Conservation (phyloP, 2,329 filamentous ascomycete genomes). For the Penicillium oxalicum region DNA sequence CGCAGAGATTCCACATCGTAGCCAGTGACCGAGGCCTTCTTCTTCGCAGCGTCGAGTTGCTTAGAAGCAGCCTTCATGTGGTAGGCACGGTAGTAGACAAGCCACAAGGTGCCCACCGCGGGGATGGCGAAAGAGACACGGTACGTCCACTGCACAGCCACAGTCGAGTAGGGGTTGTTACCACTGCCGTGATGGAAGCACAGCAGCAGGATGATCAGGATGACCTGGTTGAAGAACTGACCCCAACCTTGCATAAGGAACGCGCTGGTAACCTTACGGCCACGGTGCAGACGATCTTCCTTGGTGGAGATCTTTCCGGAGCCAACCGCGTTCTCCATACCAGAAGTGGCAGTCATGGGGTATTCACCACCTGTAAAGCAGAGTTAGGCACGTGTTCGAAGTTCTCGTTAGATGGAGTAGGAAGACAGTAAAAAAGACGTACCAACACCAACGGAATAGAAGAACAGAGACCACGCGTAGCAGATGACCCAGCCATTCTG, state of each 20-base stretch:
- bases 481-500: slow-evolving; percentile 95
- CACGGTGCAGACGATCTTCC: slow-evolving; percentile 90
- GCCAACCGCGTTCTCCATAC: slow-evolving; percentile 86
- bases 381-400: not conserved
- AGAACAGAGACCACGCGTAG: slow-evolving; percentile 91
- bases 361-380: slow-evolving; percentile 75
- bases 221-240: slow-evolving; percentile 86
- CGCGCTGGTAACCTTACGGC: slow-evolving; percentile 88
- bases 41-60: slow-evolving; percentile 76
- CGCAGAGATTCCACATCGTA: slow-evolving; percentile 83
- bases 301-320: slow-evolving; percentile 81
- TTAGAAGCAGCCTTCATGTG: slow-evolving; percentile 88
- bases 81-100: slow-evolving; percentile 91
- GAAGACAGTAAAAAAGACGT: slow-evolving; percentile 8
- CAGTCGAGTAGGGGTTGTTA: slow-evolving; percentile 67
- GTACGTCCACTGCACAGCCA: slow-evolving; percentile 84
- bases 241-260: slow-evolving; percentile 99
- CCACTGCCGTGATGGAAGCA: slow-evolving; percentile 80
- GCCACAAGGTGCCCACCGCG: slow-evolving; percentile 84
- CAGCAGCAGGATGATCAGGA: slow-evolving; percentile 78
- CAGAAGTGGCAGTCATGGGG: slow-evolving; percentile 91
- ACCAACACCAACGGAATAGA: slow-evolving; percentile 64
- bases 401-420: not conserved
- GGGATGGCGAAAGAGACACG: slow-evolving; percentile 88
- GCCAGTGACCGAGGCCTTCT: slow-evolving; percentile 78